Evolutionary conservation across 345 rosid genomes (phyloP), one percentile per base, ranked within the genome.

Genomic region (Dimocarpus longan): DNA sequence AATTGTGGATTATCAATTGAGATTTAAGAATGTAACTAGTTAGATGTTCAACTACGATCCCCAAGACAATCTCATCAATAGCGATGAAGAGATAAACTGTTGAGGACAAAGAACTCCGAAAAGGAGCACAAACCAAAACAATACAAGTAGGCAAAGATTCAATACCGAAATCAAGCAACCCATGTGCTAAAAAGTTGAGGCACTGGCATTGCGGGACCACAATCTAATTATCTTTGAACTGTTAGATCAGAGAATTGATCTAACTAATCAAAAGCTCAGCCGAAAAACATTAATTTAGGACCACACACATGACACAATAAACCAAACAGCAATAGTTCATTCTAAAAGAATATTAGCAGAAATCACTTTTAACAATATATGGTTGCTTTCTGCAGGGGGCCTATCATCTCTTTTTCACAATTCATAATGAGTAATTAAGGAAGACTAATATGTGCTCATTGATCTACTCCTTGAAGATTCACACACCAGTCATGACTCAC

Each of bases 141-240:
- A 13, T 19, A 22, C 56, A 43, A 18, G 24, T 39, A 57, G 60
- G 8, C 9, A 18, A n/a, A n/a, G 13, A 26, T 52, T 26, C 66
- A 37, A 65, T 5, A 10, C 8, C 12, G 7, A 13, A 19, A 32
- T 75, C 62, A 18, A 64, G 13, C 77, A 63, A 1, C 78, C 70
- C 78, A 75, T 65, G 78, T 75, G 78, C 70, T 48, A 46, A 26
- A 43, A 75, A 48, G 78, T 24, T 10, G 22, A 60, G 44, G 13
- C 37, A 26, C 10, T 9, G n/a, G 44, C n/a, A 75, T 64, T 46
- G 24, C 4, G 77, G 70, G 78, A 43, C 70, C 70, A 75, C 46
- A 48, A 16, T 16, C 11, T 6, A 18, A 63, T 22, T 75, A 43
- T 43, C 22, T 59, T 59, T 59, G 22, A 60, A 59, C 63, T 16